Conservation (phyloP, 1,139 yeast species). For the Scheffersomyces titani region DNA sequence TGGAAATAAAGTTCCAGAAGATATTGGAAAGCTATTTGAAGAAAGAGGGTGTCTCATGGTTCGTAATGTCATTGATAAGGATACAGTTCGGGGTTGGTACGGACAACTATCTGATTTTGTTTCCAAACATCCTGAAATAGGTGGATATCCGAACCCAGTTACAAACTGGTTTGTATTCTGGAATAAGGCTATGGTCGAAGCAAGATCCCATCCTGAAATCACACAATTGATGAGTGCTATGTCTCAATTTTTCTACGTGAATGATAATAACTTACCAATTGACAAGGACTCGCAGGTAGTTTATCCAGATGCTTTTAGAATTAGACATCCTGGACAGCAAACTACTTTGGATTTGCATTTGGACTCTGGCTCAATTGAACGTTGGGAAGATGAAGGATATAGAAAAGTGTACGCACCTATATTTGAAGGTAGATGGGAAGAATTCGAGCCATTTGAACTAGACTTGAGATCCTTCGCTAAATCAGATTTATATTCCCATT, state of each 20-base stretch:
- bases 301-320: slow-evolving; percentile 41
- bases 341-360: slow-evolving; percentile 40
- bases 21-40: too few species aligned
- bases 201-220: slow-evolving; percentile 42
- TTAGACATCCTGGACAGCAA: slow-evolving; percentile 42
- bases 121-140: slow-evolving; percentile 6
- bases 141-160: slow-evolving; percentile 6
- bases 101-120: slow-evolving; percentile 4
- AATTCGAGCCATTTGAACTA: slow-evolving; percentile 45
- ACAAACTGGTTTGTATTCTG: slow-evolving; percentile 27
- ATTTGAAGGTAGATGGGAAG: slow-evolving; percentile 48
- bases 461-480: slow-evolving; percentile 38
- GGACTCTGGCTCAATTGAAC: slow-evolving; percentile 48
- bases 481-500: slow-evolving; percentile 31
- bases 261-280: slow-evolving; percentile 22
- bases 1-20: too few species aligned
- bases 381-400: slow-evolving; percentile 47
- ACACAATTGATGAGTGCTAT: slow-evolving; percentile 28
- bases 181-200: slow-evolving; percentile 43
- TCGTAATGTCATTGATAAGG: too few species aligned
- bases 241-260: slow-evolving; percentile 34
- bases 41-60: too few species aligned
- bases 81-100: too few species aligned
- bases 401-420: slow-evolving; percentile 37
- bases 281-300: slow-evolving; percentile 30